phyloP scores from a whole-genome alignment of 805 yeast genomes.

The Monosporozyma servazzii region DNA sequence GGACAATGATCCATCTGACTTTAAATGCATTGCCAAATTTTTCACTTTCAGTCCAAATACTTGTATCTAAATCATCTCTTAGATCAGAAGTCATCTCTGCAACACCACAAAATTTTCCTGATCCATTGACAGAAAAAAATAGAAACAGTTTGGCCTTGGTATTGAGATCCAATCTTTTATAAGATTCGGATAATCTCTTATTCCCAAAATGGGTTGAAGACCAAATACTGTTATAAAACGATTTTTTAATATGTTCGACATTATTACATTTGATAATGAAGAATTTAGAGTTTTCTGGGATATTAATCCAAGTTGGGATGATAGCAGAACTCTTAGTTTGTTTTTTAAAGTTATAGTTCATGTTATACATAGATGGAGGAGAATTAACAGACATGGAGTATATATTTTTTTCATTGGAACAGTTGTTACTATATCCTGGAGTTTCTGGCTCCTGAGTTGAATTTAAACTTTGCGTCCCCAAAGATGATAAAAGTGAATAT shows the following conservation, averaged over 20 bases:
- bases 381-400: background rate
- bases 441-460: background rate
- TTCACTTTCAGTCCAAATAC: slow-evolving; percentile 35
- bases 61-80: slow-evolving; percentile 26
- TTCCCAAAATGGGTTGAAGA: slow-evolving; percentile 52
- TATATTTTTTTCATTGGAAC: no score
- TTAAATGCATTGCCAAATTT: slow-evolving; percentile 47
- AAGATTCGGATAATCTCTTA: slow-evolving; percentile 41
- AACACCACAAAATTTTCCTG: slow-evolving; percentile 50
- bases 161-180: slow-evolving; percentile 5
- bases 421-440: background rate
- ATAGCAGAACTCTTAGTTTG: slow-evolving; percentile 9
- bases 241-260: slow-evolving; percentile 40
- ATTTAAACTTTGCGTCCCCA: background rate
- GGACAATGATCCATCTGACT: slow-evolving; percentile 43
- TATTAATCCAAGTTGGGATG: slow-evolving; percentile 20
- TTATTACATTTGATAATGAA: slow-evolving; percentile 51
- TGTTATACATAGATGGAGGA: background rate
- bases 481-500: background rate
- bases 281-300: slow-evolving; percentile 30
- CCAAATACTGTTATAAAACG: slow-evolving; percentile 45
- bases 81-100: slow-evolving; percentile 41
- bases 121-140: slow-evolving; percentile 49
- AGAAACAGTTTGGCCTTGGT: slow-evolving; percentile 34
- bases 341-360: background rate